Evolutionary conservation across 2,329 filamentous ascomycete species (phyloP), one percentile per base, ranked within the genome.

Genomic region (Dactylellina parvicollis): DNA sequence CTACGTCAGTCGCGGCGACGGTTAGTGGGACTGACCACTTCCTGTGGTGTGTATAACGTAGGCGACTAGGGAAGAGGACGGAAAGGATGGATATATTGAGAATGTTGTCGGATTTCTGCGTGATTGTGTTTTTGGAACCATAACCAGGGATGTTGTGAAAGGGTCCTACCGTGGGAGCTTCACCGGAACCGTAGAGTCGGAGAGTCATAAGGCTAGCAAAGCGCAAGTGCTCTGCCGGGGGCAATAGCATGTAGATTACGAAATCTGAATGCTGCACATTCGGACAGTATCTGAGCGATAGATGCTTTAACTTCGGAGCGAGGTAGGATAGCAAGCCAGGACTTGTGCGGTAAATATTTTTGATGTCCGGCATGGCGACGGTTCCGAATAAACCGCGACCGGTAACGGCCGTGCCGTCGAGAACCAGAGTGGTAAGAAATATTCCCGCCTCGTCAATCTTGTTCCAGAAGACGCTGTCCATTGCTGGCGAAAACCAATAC

Each of bases 191-290:
- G 50, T 54, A 74, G 5, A 32, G 44, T 26, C 61, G 38, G 26
- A 74, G 55, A 1, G 55, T 52, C 5, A 5, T 38, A 10, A 67
- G 20, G 3, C n/a, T 40, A 4, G 30, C 16, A 2, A 52, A n/a
- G 4, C 24, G 16, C 9, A n/a, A 28, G 26, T 30, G 9, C 2
- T 54, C 16, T 2, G 44, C 16, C 5, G 70, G 70, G 2, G 70
- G 70, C 32, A 74, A 38, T 10, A 74, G 55, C 3, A 69, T 16
- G 28, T 56, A 74, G 9, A 74, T 69, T 10, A 40, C 47, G 10
- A 69, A 47, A n/a, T 74, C 61, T 3, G 70, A 74, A 49, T 74
- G 70, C 24, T 74, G 61, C 4, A 74, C 44, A n/a, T 74, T 67
- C 10, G 42, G 56, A 18, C 70, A 74, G 20, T 66, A 40, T 16